A percentile compares a stretch with the other conserved stretches of the same genome.
Evolutionary conservation across 352 stramenopile species (phyloP).

Genomic region (Globisporangium paroecandrum): DNA sequence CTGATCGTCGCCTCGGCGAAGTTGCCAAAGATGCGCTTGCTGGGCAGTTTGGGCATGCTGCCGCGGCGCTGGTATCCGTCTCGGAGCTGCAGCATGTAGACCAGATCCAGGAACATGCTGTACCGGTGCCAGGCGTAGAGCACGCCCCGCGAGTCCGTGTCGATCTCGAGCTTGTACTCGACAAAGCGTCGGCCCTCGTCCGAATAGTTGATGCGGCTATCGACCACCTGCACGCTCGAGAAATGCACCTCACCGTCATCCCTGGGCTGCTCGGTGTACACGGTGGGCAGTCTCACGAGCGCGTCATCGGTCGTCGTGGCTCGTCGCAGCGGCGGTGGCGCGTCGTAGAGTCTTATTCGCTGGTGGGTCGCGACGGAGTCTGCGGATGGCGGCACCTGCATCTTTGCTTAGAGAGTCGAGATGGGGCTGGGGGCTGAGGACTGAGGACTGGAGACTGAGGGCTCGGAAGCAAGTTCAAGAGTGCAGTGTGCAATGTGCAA

Average conservation of each 20-base stretch:
- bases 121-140: constrained; percentile 51
- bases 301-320: not conserved
- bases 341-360: constrained; percentile 13
- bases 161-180: constrained; percentile 53
- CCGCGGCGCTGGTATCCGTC: constrained; percentile 31
- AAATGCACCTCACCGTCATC: constrained; percentile 13
- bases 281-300: not conserved
- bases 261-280: constrained; percentile 1
- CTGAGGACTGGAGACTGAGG: not conserved
- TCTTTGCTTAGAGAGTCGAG: not conserved
- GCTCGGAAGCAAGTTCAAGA: not conserved
- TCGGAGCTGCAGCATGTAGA: constrained; percentile 34
- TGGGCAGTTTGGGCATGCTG: constrained; percentile 35
- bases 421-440: not conserved
- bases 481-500: not conserved
- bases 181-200: constrained; percentile 26
- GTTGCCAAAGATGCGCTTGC: constrained; percentile 41
- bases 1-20: constrained; percentile 40
- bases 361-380: not conserved
- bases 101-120: constrained; percentile 44
- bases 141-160: constrained; percentile 37
- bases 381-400: not conserved
- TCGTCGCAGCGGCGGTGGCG: not conserved
- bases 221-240: constrained; percentile 13
- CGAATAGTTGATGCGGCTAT: constrained; percentile 18